phyloP scores from a whole-genome alignment of 305 asterid species.

The Euphrasia arctica region DNA sequence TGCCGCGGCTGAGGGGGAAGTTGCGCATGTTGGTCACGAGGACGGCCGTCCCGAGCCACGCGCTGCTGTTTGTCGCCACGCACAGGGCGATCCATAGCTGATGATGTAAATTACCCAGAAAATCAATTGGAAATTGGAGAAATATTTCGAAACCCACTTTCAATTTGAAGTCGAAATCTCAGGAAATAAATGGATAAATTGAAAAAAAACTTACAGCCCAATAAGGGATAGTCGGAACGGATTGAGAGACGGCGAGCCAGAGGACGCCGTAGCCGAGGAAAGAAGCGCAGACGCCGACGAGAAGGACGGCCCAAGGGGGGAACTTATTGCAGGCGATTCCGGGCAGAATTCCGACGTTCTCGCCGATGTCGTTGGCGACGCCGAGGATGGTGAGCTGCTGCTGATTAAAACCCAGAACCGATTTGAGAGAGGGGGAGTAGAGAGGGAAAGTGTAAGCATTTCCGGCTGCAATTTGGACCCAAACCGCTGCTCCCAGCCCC shows the following conservation, averaged over 20 bases:
- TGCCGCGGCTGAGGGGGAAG: constrained; percentile 84
- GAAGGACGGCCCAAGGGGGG: constrained; percentile 91
- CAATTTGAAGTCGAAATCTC: constrained; percentile 15
- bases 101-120: too few relatives aligned
- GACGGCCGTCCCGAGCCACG: constrained; percentile 92
- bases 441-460: constrained; percentile 78
- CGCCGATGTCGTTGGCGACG: constrained; percentile 94
- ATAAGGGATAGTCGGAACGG: constrained; percentile 62
- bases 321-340: constrained; percentile 81
- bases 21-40: constrained; percentile 97
- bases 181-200: not conserved
- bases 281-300: constrained; percentile 60
- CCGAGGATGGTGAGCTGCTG: constrained; percentile 92
- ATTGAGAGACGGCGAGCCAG: constrained; percentile 79
- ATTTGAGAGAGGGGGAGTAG: constrained; percentile 73
- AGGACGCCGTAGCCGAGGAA: constrained; percentile 85
- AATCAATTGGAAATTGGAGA: not conserved
- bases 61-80: constrained; percentile 78
- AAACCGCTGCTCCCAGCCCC: constrained; percentile 91
- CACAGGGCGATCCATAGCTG: constrained; percentile 84
- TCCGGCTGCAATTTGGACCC: constrained; percentile 92
- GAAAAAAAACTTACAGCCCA: constrained; percentile 71
- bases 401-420: constrained; percentile 81
- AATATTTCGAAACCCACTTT: not conserved
- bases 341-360: constrained; percentile 83